phyloP scores from a whole-genome alignment of 331 rosid species.

The Malus hybrid region DNA sequence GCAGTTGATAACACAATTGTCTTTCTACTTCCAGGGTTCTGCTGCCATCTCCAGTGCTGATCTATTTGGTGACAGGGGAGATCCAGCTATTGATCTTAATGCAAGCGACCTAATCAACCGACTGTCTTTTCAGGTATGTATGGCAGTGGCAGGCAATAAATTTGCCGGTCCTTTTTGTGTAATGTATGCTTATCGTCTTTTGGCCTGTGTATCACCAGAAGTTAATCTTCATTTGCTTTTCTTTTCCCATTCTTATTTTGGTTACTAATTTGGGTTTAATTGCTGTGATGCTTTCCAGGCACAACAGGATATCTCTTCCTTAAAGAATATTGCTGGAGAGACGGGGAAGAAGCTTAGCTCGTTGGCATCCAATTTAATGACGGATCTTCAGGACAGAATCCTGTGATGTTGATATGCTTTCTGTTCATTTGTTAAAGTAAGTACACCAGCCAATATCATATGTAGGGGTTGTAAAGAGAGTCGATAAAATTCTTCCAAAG shows the following conservation, averaged over 20 bases:
- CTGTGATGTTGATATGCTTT: constrained; percentile 36
- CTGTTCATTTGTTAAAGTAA: constrained; percentile 14
- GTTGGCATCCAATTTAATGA: constrained; percentile 71
- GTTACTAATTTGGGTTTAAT: neutral
- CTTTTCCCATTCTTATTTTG: neutral
- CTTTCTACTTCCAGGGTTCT: constrained; percentile 48
- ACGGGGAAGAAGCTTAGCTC: constrained; percentile 89
- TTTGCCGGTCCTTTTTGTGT: neutral
- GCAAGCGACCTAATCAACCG: constrained; percentile 78
- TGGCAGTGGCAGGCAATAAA: neutral
- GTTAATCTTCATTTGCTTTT: neutral
- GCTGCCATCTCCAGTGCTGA: constrained; percentile 89
- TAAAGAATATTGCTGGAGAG: constrained; percentile 85
- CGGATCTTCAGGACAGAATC: constrained; percentile 87
- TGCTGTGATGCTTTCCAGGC: constrained; percentile 40
- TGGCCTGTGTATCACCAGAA: too few species aligned
- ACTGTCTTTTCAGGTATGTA: constrained; percentile 66
- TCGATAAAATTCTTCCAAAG: constrained; percentile 27
- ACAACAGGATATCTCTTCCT: constrained; percentile 84
- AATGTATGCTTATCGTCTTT: too few species aligned
- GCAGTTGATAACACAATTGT: constrained; percentile 4
- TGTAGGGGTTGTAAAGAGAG: constrained; percentile 35
- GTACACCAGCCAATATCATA: constrained; percentile 9
- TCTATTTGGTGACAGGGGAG: constrained; percentile 56
- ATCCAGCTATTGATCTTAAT: constrained; percentile 46